These are phyloP conservation scores for Candida sakaeoensis DNA, from an alignment of 805 yeast species.

Conservation along the genomic window DNA sequence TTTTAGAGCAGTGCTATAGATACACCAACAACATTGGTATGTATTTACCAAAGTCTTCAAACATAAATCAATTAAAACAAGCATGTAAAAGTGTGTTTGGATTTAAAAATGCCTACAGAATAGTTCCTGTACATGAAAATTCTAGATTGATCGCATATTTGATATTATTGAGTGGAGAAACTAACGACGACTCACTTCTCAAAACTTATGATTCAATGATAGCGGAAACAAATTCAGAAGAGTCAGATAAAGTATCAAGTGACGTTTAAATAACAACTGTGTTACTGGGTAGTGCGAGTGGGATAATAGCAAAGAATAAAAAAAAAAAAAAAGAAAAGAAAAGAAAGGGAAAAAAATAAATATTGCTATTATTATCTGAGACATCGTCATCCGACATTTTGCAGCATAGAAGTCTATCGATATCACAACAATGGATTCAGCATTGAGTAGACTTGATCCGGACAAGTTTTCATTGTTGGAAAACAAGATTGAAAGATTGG, in stretches of 20 bases:
- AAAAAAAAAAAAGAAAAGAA: background rate
- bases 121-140: background rate
- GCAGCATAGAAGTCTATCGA: constrained; percentile 3
- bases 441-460: background rate
- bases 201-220: background rate
- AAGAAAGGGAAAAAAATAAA: background rate
- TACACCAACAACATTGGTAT: constrained; percentile 50
- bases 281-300: background rate
- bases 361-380: background rate
- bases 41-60: constrained; percentile 61
- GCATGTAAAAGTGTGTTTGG: constrained; percentile 49
- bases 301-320: background rate
- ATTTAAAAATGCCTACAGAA: background rate
- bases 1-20: constrained; percentile 40
- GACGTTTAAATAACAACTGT: background rate
- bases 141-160: background rate
- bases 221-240: too few species aligned
- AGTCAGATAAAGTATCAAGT: too few species aligned
- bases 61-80: constrained; percentile 47
- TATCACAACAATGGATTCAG: background rate
- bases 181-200: background rate
- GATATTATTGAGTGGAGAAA: background rate
- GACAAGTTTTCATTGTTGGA: constrained; percentile 7
- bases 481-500: constrained; percentile 10
- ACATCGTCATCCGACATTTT: constrained; percentile 10